Base-by-base conservation (phyloP, 805 yeast genomes). In the Jamesozyma jinghongensis region DNA sequence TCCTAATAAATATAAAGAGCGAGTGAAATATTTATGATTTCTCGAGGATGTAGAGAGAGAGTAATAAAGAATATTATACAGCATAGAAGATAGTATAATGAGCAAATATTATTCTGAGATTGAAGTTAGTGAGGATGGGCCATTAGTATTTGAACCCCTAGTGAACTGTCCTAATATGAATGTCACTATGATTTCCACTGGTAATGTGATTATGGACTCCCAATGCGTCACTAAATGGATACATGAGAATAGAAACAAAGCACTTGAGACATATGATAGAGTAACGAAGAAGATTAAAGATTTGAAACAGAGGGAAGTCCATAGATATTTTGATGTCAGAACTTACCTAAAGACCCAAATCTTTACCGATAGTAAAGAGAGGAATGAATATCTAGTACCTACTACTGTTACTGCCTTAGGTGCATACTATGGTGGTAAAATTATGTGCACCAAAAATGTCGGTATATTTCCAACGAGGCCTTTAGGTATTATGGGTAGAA, bases 381-480 rank as follows among this genome's bases (percentile, higher is more conserved):
- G 42, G 30, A 36, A 46, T 12, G 50, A 54, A 28, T 33, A 45
- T 7, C 19, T 59, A 4, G 54, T 57, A 5, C 61, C 63, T 3
- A 50, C 61, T 6, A 19, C 56, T 4, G 42, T 53, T 11, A 28
- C 50, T 4, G 49, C 65, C 1, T 39, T 56, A 1, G 56, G 61
- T 11, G 56, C 58, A 3, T 57, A 53, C 34, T 53, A 49, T 40
- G 41, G 50, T 10, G 61, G 63, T 4, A 50, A 56, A 29, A 54
- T 61, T 3, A 14, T 57, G 16, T 48, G 51, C 14, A 55, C 52
- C 36, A 53, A 42, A 32, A 19, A 11, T 7, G 6, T 7, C 13
- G 31, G 25, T 7, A 12, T 26, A 10, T 12, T 13, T 3, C 14
- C 12, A 5, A n/a, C 16, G 6, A 5, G 25, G n/a, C 19, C 30